Evolutionary conservation across 2,329 filamentous ascomycete genomes (phyloP), one percentile per base, ranked within the genome.

Genomic region (Ramularia collo-cygni): DNA sequence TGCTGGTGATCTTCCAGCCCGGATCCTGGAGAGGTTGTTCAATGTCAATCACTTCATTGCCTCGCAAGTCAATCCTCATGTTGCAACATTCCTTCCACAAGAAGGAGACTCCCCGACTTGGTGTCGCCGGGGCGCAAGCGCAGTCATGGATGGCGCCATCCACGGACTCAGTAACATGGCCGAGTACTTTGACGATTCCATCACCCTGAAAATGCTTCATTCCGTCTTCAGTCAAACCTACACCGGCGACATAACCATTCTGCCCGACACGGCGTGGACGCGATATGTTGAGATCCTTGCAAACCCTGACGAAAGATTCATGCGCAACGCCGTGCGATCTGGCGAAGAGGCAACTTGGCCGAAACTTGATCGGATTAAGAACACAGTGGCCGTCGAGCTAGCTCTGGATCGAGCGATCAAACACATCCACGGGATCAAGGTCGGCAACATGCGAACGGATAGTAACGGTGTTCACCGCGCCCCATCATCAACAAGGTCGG

Each of bases 41-140:
- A 95, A 95, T 57, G 89, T 95, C 59, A 95, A 95, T 57, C 90
- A 95, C 60, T 95, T 95, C 58, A 95, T 96, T 51, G 90, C 95
- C 13, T 95, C 88, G 0, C 90, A 96, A 60, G 88, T 95, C 36
- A 96, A 96, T 55, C 90, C 90, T 0, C 90, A 96, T 54, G 85
- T 95, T 7, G 78, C 93, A 0, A 86, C 87, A 0, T 95, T 96
- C 55, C 67, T 95, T 12, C 71, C 77, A 12, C 84, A 81, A 50
- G 85, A 93, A 42, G 83, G 87, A 45, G 72, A 74, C 17, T 61
- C 75, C 1, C 40, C 42, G 5, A 40, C 39, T 8, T 28, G 45
- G 6, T n/a, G 48, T n/a, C 38, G 38, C 13, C 35, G 39, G 17
- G 38, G 28, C 49, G 60, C 44, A 10, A 37, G 35, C 2, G 18